Percentiles rank a stretch among this genome's conserved stretches.
These are phyloP conservation scores for Quercus glauca DNA, from an alignment of 306 rosid genomes.

Conservation along the genomic window DNA sequence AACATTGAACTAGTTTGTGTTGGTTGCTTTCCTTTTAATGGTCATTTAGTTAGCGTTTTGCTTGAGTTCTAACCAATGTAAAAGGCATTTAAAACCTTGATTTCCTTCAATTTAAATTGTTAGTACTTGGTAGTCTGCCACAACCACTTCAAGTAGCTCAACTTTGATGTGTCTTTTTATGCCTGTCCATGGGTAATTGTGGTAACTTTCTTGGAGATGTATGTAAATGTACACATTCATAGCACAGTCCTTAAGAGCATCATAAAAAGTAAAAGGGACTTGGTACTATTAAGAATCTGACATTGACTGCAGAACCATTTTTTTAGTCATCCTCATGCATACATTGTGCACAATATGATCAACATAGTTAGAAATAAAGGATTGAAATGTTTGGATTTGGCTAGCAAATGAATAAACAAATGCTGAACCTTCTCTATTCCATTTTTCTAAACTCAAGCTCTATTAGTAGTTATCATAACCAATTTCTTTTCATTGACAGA, in stretches of 20 bases:
- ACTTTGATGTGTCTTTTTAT: not conserved
- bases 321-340: not conserved
- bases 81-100: not conserved
- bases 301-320: not conserved
- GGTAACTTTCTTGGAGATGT: not conserved
- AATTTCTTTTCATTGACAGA: constrained; percentile 42
- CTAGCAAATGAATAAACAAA: not conserved
- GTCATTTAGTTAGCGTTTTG: not conserved
- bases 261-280: not conserved
- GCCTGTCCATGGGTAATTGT: not conserved
- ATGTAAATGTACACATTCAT: not conserved
- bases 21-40: not conserved
- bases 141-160: not conserved
- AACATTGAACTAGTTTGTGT: not conserved
- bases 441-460: not conserved
- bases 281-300: not conserved
- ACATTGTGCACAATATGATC: not conserved
- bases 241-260: not conserved
- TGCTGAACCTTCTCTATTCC: not conserved
- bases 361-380: not conserved
- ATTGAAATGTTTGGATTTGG: not conserved
- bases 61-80: not conserved
- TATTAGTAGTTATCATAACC: not conserved
- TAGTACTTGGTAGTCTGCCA: not conserved
- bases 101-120: not conserved